Base-by-base conservation (phyloP, 495 filamentous ascomycete genomes). In the Clavariopsis aquatica region DNA sequence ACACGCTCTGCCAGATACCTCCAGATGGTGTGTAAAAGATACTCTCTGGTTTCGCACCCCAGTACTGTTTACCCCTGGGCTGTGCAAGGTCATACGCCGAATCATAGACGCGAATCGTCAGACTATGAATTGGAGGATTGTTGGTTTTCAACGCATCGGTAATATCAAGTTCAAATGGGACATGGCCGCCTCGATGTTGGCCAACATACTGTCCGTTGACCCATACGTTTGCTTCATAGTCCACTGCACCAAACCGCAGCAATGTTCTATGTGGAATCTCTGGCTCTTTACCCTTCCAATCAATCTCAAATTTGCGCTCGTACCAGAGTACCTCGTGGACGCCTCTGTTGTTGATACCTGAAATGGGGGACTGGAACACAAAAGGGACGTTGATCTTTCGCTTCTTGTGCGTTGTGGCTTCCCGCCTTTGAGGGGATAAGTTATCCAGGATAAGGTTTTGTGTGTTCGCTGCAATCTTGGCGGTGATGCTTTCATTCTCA, bases 1-100 rank as follows among this genome's bases (percentile, higher is more conserved):
- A 89, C 0, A 88, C 85, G 28, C 74, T 81, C 67, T 88, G 86
- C 86, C 86, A 89, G 49, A 89, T 89, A 4, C 86, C 86, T 26
- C 80, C 80, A 71, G 85, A 88, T 13, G 86, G 85, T 0, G 82
- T 85, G 71, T 89, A 89, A 69, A 87, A 89, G 56, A 89, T 88
- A 65, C 61, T 57, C 51, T 64, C 61, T 86, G 86, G 17, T 79
- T 82, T 7, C 79, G 83, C 6, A 70, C 69, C 8, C 80, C 73
- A 22, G 81, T 84, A 75, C 69, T 88, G 86, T 72, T 89, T 89
- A 45, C 86, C 86, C 54, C 86, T 78, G 0, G 86, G 85, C 61
- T 89, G 85, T 0, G 86, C 88, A 0, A 85, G 85, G 57, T 89
- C 86, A 49, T 83, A 82, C 2, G 86, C 85, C 2, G 73, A 75